Percentiles rank a stretch among this genome's conserved stretches.
Conservation (phyloP, 345 rosid genomes). For the Crucihimalaya himalaica region DNA sequence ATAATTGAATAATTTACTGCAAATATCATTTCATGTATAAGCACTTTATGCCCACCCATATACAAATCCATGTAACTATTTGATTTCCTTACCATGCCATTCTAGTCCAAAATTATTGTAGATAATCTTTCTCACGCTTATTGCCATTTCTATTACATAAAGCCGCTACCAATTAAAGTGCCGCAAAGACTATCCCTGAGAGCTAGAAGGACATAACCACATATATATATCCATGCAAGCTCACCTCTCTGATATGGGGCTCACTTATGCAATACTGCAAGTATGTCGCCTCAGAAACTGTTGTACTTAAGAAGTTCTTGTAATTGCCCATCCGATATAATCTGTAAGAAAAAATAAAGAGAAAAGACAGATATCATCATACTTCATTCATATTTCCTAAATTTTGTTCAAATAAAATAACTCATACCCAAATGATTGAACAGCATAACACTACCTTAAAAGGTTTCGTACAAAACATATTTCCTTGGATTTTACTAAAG, state of each 20-base stretch:
- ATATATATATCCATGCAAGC: constrained; percentile 12
- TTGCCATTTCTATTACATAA: neutral
- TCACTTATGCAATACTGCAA: constrained; percentile 77
- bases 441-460: constrained; percentile 50
- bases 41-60: neutral
- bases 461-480: constrained; percentile 73
- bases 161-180: neutral
- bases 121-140: constrained; percentile 3
- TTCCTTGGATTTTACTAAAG: constrained; percentile 63
- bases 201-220: neutral
- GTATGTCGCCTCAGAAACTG: constrained; percentile 74
- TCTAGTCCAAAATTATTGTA: neutral
- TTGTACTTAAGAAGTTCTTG: constrained; percentile 53
- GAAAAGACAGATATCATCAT: neutral
- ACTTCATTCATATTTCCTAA: neutral
- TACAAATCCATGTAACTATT: neutral
- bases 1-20: constrained; percentile 7
- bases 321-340: constrained; percentile 64
- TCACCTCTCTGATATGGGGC: constrained; percentile 66
- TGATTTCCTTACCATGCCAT: neutral
- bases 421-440: constrained; percentile 9
- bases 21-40: neutral
- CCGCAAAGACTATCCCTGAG: constrained; percentile 2
- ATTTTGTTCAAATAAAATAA: neutral
- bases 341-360: constrained; percentile 42